Evolutionary conservation across 805 yeast genomes (phyloP).

Genomic region (Nakazawaea wickerhamii): DNA sequence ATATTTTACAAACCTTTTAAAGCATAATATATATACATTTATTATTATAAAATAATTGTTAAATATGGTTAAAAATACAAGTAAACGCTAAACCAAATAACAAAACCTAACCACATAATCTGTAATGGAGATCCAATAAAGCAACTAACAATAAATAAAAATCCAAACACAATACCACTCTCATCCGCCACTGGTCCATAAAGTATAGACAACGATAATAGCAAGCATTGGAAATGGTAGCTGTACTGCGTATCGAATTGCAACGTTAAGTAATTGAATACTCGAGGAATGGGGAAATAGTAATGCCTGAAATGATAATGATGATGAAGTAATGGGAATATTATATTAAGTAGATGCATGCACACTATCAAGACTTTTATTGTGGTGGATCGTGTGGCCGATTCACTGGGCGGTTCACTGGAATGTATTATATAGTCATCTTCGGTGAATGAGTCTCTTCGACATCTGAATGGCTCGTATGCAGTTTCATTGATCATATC

Average conservation of each 20-base stretch:
- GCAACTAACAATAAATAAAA: constrained; percentile 8
- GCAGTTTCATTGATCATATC: background rate
- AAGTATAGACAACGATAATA: constrained; percentile 2
- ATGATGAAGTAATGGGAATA: constrained; percentile 6
- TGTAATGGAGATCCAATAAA: constrained; percentile 4
- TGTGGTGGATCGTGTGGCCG: no score
- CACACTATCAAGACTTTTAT: background rate
- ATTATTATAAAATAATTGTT: no score
- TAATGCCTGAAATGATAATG: background rate
- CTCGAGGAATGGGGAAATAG: constrained; percentile 1
- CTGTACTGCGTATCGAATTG: background rate
- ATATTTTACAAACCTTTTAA: background rate
- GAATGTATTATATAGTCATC: no score
- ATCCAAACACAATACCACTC: constrained; percentile 7
- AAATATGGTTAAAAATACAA: no score
- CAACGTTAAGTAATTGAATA: background rate
- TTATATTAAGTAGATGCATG: constrained; percentile 2
- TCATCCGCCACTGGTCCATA: constrained; percentile 3
- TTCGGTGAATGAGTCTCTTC: constrained; percentile 7
- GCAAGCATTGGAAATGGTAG: constrained; percentile 2
- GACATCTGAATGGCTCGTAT: background rate
- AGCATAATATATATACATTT: no score
- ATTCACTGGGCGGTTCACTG: no score
- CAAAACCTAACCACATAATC: constrained; percentile 1
- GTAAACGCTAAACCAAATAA: constrained; percentile 1